These are phyloP conservation scores for Neurospora sp. DNA, from an alignment of 495 filamentous ascomycete genomes.

Conservation along the genomic window DNA sequence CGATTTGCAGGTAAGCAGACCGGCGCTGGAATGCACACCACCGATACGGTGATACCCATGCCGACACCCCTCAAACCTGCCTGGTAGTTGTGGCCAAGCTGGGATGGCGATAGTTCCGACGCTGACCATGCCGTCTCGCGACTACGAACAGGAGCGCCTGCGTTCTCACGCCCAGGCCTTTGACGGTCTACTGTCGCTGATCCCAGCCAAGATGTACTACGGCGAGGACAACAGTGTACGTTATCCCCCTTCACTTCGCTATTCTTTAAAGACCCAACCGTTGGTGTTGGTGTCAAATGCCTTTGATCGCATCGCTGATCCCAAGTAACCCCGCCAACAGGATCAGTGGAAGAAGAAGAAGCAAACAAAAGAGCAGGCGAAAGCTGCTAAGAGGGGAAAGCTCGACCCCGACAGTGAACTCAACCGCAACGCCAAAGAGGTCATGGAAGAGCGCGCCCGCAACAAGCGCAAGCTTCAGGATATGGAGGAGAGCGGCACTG, in stretches of 20 bases:
- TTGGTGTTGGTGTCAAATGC: slow-evolving; percentile 7
- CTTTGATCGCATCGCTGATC: slow-evolving; percentile 9
- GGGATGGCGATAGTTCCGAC: neutral
- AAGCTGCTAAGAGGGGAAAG: slow-evolving; percentile 67
- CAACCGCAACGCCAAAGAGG: slow-evolving; percentile 67
- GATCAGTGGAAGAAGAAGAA: slow-evolving; percentile 83
- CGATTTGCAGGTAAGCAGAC: slow-evolving; percentile 18
- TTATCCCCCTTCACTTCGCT: slow-evolving; percentile 13
- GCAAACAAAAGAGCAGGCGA: slow-evolving; percentile 74
- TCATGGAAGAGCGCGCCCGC: slow-evolving; percentile 70
- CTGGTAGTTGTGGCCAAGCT: neutral
- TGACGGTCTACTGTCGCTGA: slow-evolving; percentile 81
- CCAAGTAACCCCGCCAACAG: slow-evolving; percentile 31
- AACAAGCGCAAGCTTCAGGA: slow-evolving; percentile 48
- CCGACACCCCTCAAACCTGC: neutral
- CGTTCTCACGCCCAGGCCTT: slow-evolving; percentile 79
- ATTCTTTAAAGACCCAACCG: neutral
- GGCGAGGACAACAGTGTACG: slow-evolving; percentile 76
- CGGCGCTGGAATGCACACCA: neutral
- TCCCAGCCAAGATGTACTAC: slow-evolving; percentile 88
- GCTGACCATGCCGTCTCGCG: slow-evolving; percentile 1
- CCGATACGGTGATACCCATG: neutral
- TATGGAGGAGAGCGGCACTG: slow-evolving; percentile 19
- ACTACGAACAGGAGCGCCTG: slow-evolving; percentile 59
- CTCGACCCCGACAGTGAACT: slow-evolving; percentile 68